Percentiles rank a stretch among this genome's conserved stretches.
Conservation (phyloP, 441 rosid species). For the Jatropha multifida region DNA sequence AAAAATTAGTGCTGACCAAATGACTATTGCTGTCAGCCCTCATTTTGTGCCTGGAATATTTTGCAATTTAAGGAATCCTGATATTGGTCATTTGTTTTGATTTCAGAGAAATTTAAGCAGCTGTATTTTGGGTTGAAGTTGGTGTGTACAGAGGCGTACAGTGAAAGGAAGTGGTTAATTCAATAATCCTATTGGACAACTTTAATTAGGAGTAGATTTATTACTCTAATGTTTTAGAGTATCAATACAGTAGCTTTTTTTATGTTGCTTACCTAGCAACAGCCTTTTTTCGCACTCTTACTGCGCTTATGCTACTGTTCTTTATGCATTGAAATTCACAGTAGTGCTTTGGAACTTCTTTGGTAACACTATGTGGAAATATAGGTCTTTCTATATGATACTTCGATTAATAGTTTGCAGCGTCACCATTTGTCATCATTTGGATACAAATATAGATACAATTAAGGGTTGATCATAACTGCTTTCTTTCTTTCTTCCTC, state of each 20-base stretch:
- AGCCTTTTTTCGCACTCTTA: background rate
- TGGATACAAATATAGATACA: no score
- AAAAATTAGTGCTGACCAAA: background rate
- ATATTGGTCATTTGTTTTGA: background rate
- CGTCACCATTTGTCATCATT: no score
- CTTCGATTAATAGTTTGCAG: no score
- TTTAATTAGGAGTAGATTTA: background rate
- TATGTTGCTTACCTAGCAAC: background rate
- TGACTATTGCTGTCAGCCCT: background rate
- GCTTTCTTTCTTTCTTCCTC: no score
- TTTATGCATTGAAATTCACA: background rate
- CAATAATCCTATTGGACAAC: background rate
- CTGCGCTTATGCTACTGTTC: background rate
- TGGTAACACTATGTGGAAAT: no score
- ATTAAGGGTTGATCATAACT: no score
- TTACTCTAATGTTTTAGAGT: background rate
- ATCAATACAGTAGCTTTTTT: background rate
- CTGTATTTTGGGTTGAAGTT: background rate
- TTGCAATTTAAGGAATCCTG: background rate
- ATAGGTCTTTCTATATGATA: no score
- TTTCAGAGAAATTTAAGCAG: background rate
- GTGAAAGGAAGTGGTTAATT: background rate
- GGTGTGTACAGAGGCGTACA: background rate
- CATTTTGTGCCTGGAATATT: no score
- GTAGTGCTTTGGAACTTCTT: no score